Evolutionary conservation across 2,329 filamentous ascomycete genomes (phyloP), one percentile per base, ranked within the genome.

Genomic region (Exophiala mesophila): DNA sequence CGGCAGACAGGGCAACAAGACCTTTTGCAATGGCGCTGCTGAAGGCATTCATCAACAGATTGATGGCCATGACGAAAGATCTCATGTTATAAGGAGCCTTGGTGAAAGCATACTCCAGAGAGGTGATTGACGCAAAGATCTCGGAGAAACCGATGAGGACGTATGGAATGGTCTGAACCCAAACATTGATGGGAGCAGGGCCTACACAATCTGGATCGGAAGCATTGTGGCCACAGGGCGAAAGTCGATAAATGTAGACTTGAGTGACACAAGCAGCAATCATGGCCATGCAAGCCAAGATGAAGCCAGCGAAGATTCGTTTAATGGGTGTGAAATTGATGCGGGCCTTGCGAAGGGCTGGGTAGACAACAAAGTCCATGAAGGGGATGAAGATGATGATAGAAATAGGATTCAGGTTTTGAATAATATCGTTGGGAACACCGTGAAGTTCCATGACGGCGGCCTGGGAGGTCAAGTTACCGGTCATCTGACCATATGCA

Each of bases 51-150:
- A 78, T 86, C 68, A 84, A 81, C 28, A 87, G 71, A 58, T 80
- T 80, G 55, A 88, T 70, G 15, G 77, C 76, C 63, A 68, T 72
- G 9, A 89, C 82, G n/a, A 53, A 46, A 1, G 80, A 84, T 52
- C 83, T 81, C 85, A 89, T 89, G 68, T 87, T 88, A 57, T 76
- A 78, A 18, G 85, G 85, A 0, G 83, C 83, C 64, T 87, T 86
- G 60, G 80, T 82, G 68, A 80, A 88, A 23, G 85, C 85, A 51
- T 86, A 87, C 60, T 88, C 84, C 51, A 84, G 77, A 1, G 79
- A 80, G 3, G 76, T 79, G 44, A 80, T 71, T 8, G 69, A 74
- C 2, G 53, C 54, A 32, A 59, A 46, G 29, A 57, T 57, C 40
- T 59, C 56, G 31, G 56, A 55, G 36, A 59, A 49, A 24, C 50